Percentiles rank a stretch among this genome's conserved stretches.
These are phyloP conservation scores for Solanum okadae DNA, from an alignment of 257 asterid species.

Conservation along the genomic window DNA sequence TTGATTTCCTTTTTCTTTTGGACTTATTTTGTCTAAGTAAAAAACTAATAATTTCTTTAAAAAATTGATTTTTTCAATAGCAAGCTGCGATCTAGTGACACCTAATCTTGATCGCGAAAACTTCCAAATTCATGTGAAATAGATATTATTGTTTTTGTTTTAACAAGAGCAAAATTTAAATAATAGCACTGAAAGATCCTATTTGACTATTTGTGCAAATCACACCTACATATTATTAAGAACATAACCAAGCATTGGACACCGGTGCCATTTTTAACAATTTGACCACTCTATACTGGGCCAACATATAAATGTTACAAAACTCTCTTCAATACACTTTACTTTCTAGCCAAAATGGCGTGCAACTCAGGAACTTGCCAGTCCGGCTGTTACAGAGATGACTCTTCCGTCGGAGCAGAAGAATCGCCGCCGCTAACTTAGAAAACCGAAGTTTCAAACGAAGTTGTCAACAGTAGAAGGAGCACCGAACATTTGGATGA, in stretches of 20 bases:
- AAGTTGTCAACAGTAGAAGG: slow-evolving; percentile 12
- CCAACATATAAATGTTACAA: background rate
- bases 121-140: background rate
- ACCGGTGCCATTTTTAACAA: background rate
- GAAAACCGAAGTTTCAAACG: slow-evolving; percentile 1
- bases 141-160: background rate
- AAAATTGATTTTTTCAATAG: rapidly evolving
- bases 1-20: too few relatives aligned
- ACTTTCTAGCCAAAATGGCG: slow-evolving; percentile 33
- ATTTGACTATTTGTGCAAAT: background rate
- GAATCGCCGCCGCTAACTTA: background rate
- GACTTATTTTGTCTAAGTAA: rapidly evolving
- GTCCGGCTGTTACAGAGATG: slow-evolving; percentile 66
- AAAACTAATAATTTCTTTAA: rapidly evolving
- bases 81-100: background rate
- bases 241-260: background rate
- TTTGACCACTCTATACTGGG: background rate
- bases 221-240: background rate
- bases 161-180: background rate
- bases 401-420: slow-evolving; percentile 2
- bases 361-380: slow-evolving; percentile 59
- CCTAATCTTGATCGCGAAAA: too few relatives aligned
- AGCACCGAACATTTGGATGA: background rate
- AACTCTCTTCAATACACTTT: background rate
- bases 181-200: background rate